These are phyloP conservation scores for Rosa multiflora DNA, from an alignment of 306 rosid genomes.

Conservation along the genomic window DNA sequence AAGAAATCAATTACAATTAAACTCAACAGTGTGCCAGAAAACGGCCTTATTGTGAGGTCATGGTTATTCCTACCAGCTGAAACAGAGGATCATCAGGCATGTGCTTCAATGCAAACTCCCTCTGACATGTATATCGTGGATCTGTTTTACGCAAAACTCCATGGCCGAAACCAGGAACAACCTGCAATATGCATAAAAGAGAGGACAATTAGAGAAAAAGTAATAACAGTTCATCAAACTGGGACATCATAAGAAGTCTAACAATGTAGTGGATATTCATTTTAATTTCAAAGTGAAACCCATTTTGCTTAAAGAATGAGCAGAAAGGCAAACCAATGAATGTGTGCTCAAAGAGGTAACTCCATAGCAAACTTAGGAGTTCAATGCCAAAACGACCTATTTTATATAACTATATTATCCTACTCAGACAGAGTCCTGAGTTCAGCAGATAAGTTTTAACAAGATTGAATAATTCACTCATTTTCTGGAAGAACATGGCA, in stretches of 20 bases:
- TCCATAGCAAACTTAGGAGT: neutral
- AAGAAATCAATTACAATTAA: constrained; percentile 12
- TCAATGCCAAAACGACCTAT: constrained; percentile 6
- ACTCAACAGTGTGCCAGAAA: constrained; percentile 8
- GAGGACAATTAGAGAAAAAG: constrained; percentile 6
- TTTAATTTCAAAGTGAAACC: neutral
- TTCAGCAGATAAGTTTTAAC: neutral
- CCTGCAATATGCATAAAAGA: constrained; percentile 46
- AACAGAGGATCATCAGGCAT: constrained; percentile 91
- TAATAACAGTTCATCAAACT: neutral
- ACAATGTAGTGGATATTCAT: neutral
- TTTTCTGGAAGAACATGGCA: neutral
- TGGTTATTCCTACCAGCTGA: constrained; percentile 62
- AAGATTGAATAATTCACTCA: neutral
- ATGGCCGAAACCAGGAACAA: constrained; percentile 97
- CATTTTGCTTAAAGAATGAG: neutral
- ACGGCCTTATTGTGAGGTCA: constrained; percentile 23
- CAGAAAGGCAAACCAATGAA: neutral
- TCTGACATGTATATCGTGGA: constrained; percentile 95
- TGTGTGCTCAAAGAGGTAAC: neutral
- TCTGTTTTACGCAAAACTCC: constrained; percentile 97
- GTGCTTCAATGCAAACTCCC: constrained; percentile 98
- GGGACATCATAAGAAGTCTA: neutral
- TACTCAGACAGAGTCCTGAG: neutral
- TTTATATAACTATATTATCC: neutral